These are phyloP conservation scores for Bryum argenteum DNA, from an alignment of 225 moss, liverwort and hornwort genomes.

Conservation along the genomic window DNA sequence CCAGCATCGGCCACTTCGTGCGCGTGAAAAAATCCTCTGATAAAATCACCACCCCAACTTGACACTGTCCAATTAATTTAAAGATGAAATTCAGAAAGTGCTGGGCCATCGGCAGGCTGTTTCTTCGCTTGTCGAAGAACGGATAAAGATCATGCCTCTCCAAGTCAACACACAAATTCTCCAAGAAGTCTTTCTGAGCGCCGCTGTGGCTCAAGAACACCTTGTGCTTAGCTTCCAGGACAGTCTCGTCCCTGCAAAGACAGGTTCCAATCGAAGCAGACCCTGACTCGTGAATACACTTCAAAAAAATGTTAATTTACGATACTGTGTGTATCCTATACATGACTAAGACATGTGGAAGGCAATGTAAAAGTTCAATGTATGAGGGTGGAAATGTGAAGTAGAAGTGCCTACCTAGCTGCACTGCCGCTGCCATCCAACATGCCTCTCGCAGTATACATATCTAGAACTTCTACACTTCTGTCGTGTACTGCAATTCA, in stretches of 20 bases:
- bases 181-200: constrained; percentile 19
- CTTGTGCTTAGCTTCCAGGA: constrained; percentile 23
- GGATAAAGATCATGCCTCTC: constrained; percentile 5
- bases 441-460: neutral
- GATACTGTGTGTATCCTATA: neutral
- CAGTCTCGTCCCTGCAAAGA: neutral
- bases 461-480: neutral
- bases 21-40: constrained; percentile 2
- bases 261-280: neutral
- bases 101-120: constrained; percentile 9
- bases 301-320: too few relatives aligned
- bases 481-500: neutral
- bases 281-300: neutral
- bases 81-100: constrained; percentile 9
- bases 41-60: constrained; percentile 24
- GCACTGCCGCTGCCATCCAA: neutral
- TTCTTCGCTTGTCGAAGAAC: constrained; percentile 18
- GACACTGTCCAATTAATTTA: constrained; percentile 6
- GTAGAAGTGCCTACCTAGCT: neutral
- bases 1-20: constrained; percentile 26
- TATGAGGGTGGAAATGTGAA: neutral
- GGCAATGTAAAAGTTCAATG: neutral
- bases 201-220: constrained; percentile 23
- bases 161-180: constrained; percentile 19
- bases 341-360: neutral